Conservation (phyloP, 2,329 filamentous ascomycete species). For the Phyllosticta ampelicida region DNA sequence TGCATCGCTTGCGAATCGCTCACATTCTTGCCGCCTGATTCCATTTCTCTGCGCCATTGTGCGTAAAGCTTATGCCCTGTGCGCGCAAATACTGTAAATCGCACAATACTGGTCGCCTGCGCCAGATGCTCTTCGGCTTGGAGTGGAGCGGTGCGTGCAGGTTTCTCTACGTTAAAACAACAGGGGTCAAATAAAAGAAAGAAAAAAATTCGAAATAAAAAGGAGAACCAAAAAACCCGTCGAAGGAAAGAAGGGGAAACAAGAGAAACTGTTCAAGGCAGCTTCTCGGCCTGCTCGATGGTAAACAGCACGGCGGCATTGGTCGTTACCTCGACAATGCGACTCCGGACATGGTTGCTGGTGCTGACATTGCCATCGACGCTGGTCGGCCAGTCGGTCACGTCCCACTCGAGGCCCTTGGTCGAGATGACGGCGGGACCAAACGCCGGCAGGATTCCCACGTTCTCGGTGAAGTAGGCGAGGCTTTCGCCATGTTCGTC, state of each 20-base stretch:
- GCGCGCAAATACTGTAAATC: no score
- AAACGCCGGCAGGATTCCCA: conserved; percentile 77
- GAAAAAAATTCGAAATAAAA: not conserved
- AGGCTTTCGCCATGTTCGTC: not conserved
- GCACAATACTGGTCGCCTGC: no score
- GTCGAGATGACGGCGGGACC: conserved; percentile 72
- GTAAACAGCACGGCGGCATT: conserved; percentile 38
- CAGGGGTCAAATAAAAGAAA: not conserved
- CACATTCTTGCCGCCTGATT: no score
- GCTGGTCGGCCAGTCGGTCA: conserved; percentile 61
- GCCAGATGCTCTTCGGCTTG: no score
- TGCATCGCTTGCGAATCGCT: no score
- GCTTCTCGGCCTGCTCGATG: conserved; percentile 24
- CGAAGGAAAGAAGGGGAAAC: no score
- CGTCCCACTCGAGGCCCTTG: conserved; percentile 81
- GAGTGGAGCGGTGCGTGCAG: no score
- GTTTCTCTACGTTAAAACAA: no score
- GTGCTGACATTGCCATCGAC: conserved; percentile 40
- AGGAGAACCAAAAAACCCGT: not conserved
- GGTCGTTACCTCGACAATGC: conserved; percentile 30
- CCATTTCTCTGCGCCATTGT: no score
- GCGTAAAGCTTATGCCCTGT: no score
- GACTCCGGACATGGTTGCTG: conserved; percentile 37
- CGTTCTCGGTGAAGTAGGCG: conserved; percentile 57
- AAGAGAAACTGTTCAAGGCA: not conserved